Base-by-base conservation (phyloP, 176 grass and related monocot genomes). In the Aechmea fasciata region DNA sequence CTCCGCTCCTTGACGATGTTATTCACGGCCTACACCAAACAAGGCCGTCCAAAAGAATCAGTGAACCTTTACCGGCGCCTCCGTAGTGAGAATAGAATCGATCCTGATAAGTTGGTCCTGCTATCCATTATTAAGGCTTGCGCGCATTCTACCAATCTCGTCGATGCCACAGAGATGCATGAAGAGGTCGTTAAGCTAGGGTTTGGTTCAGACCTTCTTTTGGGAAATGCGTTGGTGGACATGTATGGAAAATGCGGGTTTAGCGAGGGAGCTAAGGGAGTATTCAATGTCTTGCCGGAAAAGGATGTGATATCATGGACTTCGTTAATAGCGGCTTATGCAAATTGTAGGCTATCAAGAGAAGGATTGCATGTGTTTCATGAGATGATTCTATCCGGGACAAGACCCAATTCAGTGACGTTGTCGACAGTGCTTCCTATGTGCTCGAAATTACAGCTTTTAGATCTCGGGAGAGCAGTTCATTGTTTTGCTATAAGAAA, bases 301-400 rank as follows among this genome's bases (percentile, higher is more conserved):
- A 77, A 59, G 74, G 74, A 77, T 77, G 74, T 69, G 11, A 22
- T 77, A 20, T 77, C 75, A 14, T 77, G 75, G 75, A 77, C 75
- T 63, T 69, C 65, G 1, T 65, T 77, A 18, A 26, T 77, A 52
- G 52, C 65, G 10, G 75, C 75, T 61, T 69, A 11, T 57, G 53
- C 50, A 20, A 69, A 48, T 77, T 77, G 75, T 26, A 69, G 52
- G 51, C 25, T 69, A 20, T 66, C 65, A 26, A 11, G 10, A 25
- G 65, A 68, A 69, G 75, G 29, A 3, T 59, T 77, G 66, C 52
- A 48, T 3, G 33, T 61, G 17, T 69, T 77, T 24, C 66, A 52
- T 23, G 52, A 77, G 15, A 77, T 77, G 75, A 13, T 69, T n/a
- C 28, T 6, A 10, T 25, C 49, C n/a, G 65, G 75, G 13, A 33